phyloP scores from a whole-genome alignment of 805 yeast genomes.

The Saturnispora serradocipensis region DNA sequence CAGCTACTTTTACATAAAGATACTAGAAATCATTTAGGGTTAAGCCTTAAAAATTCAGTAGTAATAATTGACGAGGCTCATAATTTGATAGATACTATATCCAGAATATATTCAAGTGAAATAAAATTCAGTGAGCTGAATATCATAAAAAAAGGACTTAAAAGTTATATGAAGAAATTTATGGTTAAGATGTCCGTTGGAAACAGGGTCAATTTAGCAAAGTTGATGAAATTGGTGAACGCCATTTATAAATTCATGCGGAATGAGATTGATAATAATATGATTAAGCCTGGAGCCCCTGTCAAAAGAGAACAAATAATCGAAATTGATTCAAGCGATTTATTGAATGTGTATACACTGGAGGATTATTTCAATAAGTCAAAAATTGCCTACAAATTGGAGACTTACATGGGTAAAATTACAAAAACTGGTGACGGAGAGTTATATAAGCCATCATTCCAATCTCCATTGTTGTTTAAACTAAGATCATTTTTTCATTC shows the following conservation, averaged over 20 bases:
- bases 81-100: slow-evolving; percentile 69
- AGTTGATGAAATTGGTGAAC: slow-evolving; percentile 48
- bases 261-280: slow-evolving; percentile 15
- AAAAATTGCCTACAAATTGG: slow-evolving; percentile 78
- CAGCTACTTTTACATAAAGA: slow-evolving; percentile 59
- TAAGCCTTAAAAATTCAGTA: slow-evolving; percentile 54
- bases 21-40: slow-evolving; percentile 49
- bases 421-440: slow-evolving; percentile 5
- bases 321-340: slow-evolving; percentile 52
- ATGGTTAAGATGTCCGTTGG: slow-evolving; percentile 56
- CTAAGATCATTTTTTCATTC: slow-evolving; percentile 55
- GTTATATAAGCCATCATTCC: slow-evolving; percentile 11
- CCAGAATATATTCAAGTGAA: slow-evolving; percentile 55
- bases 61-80: slow-evolving; percentile 91
- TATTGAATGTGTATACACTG: slow-evolving; percentile 59
- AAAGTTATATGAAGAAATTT: slow-evolving; percentile 50
- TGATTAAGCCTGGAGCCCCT: slow-evolving; percentile 41
- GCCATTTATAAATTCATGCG: slow-evolving; percentile 37
- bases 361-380: slow-evolving; percentile 55
- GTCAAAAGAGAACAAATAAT: slow-evolving; percentile 47
- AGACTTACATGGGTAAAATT: slow-evolving; percentile 46
- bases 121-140: slow-evolving; percentile 43
- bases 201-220: slow-evolving; percentile 61
- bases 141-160: slow-evolving; percentile 38
- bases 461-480: slow-evolving; percentile 52